Base-by-base conservation (phyloP, 2,329 filamentous ascomycete species). In the Fusarium sambucinum region DNA sequence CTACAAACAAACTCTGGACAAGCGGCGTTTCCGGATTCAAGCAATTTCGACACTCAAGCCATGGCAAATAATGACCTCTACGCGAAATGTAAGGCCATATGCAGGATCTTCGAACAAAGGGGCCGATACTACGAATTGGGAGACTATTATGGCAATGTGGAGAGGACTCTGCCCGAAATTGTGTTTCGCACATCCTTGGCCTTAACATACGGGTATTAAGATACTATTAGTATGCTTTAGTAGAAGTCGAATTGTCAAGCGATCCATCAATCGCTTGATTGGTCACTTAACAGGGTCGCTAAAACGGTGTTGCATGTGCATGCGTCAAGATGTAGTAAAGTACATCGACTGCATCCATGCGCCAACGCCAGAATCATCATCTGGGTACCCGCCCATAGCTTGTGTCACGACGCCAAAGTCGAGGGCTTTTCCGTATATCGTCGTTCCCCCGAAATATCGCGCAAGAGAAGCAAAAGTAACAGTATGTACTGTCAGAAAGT, bases 241-340 rank as follows among this genome's bases (percentile, higher is more conserved):
- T 64, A 67, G 57, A 63, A 63, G 64, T 56, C 54, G 52, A 38
- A 62, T 47, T 45, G 52, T 67, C 38, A 33, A 48, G 48, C 19
- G 55, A 46, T 50, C 42, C 29, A 55, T 32, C 33, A 45, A 52
- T 48, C 17, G 33, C 12, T 40, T 73, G 40, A 72, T 74, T 74
- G 70, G 72, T 37, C 51, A 45, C 25, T 51, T 30, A 32, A 33
- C 37, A 42, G 32, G 47, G 69, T 74, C 66, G 70, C 72, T 73
- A 74, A 74, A 70, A 74, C 72, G 70, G 66, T 57, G 68, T 62
- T 74, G 72, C 70, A 74, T 63, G 59, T 73, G 68, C 70, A 73
- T 72, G 69, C 61, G 59, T 62, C 54, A 62, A 64, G 63, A 69
- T 63, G 66, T 48, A 69, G 72, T 54, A 63, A 50, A 47, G 53